These are phyloP conservation scores for Citrus medica DNA, from an alignment of 345 rosid species.

Conservation along the genomic window DNA sequence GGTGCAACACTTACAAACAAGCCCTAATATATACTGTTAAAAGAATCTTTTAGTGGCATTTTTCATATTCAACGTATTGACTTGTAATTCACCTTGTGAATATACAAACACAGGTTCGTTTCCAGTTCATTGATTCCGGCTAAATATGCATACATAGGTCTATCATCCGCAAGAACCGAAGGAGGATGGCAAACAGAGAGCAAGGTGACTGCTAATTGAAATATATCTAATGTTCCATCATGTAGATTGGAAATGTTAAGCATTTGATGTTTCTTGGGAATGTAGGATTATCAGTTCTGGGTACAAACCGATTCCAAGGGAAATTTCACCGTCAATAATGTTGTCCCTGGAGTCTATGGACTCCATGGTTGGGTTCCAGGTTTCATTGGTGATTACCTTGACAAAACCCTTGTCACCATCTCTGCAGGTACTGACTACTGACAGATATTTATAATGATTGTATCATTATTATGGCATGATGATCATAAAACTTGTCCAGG, in stretches of 20 bases:
- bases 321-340: conserved; percentile 29
- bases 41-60: neutral
- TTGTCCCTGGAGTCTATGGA: conserved; percentile 31
- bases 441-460: neutral
- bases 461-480: too few relatives aligned
- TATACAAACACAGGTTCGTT: conserved; percentile 20
- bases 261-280: neutral
- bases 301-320: conserved; percentile 35
- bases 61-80: neutral
- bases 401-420: conserved; percentile 13
- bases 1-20: neutral
- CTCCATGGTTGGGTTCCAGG: conserved; percentile 44
- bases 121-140: conserved; percentile 34
- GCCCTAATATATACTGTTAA: neutral
- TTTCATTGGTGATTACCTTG: conserved; percentile 35
- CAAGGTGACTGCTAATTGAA: conserved; percentile 18
- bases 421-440: conserved; percentile 21
- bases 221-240: neutral
- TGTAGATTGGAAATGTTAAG: neutral
- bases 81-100: neutral
- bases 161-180: conserved; percentile 26
- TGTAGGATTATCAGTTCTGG: conserved; percentile 41
- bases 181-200: conserved; percentile 42
- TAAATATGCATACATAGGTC: conserved; percentile 29
- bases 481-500: conserved; percentile 11